Conservation (phyloP, 2,329 filamentous ascomycete species). For the Neurospora crassa region DNA sequence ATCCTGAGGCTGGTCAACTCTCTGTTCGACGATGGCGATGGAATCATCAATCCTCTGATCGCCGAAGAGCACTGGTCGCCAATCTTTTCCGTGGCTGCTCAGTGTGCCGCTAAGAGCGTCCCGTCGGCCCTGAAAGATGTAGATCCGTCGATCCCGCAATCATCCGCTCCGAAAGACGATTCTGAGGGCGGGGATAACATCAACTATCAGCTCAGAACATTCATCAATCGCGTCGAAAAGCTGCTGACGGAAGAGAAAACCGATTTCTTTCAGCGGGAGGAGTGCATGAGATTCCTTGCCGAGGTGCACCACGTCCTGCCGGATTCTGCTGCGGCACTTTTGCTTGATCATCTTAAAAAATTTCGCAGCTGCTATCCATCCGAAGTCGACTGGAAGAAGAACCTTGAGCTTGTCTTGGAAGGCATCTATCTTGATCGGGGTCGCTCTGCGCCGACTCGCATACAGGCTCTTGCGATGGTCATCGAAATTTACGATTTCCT, state of each 20-base stretch:
- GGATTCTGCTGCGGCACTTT: slow-evolving; percentile 52
- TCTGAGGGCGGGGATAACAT: slow-evolving; percentile 29
- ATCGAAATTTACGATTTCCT: slow-evolving; percentile 50
- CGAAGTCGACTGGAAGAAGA: slow-evolving; percentile 57
- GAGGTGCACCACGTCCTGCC: slow-evolving; percentile 52
- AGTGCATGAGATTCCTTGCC: slow-evolving; percentile 58
- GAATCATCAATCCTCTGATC: slow-evolving; percentile 44
- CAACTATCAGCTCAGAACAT: slow-evolving; percentile 31
- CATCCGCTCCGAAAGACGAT: slow-evolving; percentile 19
- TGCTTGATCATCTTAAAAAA: slow-evolving; percentile 59
- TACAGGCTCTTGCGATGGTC: slow-evolving; percentile 52
- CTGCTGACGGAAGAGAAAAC: slow-evolving; percentile 35
- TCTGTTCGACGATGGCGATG: slow-evolving; percentile 43
- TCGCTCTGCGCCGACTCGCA: slow-evolving; percentile 52
- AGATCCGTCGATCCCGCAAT: slow-evolving; percentile 15
- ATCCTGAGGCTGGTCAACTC: slow-evolving; percentile 45
- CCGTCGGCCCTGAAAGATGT: slow-evolving; percentile 10
- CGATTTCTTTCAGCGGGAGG: slow-evolving; percentile 54
- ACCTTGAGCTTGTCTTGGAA: slow-evolving; percentile 49
- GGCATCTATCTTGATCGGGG: slow-evolving; percentile 53
- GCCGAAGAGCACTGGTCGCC: slow-evolving; percentile 57
- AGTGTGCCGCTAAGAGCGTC: slow-evolving; percentile 36
- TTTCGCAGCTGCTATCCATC: slow-evolving; percentile 65
- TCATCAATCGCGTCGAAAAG: slow-evolving; percentile 40
- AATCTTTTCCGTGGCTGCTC: slow-evolving; percentile 48